Evolutionary conservation across 1,284 basidiomycete species (phyloP), one percentile per base, ranked within the genome.

Genomic region (Ganoderma lingzhi): DNA sequence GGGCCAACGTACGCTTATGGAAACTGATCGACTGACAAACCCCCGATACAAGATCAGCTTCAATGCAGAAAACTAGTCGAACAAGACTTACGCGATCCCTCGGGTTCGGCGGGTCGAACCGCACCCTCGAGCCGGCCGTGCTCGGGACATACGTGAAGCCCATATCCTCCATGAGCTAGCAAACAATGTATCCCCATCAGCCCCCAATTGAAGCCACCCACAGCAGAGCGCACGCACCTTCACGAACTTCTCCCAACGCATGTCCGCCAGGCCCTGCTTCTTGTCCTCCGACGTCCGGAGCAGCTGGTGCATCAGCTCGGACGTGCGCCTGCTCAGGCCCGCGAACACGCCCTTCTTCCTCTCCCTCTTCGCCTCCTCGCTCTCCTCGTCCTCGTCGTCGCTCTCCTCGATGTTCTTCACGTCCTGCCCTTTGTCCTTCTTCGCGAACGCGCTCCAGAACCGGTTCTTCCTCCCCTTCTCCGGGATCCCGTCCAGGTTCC

Each of bases 81-180:
- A 69, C 37, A 12, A 56, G 69, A 77, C 87, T 76, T 72, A 90
- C 90, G 74, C 78, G 82, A 74, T 91, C 90, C 59, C 80, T 81
- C 68, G 80, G 80, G 74, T 89, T 82, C 10, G 90, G 92, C 55
- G 93, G 93, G 77, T 92, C 89, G 75, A 94, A 94, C 35, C 92
- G 86, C 37, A 94, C 93, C 78, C 92, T 93, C 14, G 93, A 94
- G 2, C 93, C 93, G 28, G 93, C 92, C 15, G 92, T 93, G 69
- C 87, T 88, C 23, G 89, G 90, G 76, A 90, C 88, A 71, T 89
- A 89, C 1, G 80, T 79, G 79, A 94, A 94, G 55, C 93, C 93
- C 86, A 94, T 89, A 65, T 92, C 91, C 42, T 83, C 81, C 92
- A 94, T 92, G 53, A 92, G 80, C 93, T 94, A 60, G 6, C 32